phyloP scores from a whole-genome alignment of 2,329 filamentous ascomycete species.

The Neonectria hederae region DNA sequence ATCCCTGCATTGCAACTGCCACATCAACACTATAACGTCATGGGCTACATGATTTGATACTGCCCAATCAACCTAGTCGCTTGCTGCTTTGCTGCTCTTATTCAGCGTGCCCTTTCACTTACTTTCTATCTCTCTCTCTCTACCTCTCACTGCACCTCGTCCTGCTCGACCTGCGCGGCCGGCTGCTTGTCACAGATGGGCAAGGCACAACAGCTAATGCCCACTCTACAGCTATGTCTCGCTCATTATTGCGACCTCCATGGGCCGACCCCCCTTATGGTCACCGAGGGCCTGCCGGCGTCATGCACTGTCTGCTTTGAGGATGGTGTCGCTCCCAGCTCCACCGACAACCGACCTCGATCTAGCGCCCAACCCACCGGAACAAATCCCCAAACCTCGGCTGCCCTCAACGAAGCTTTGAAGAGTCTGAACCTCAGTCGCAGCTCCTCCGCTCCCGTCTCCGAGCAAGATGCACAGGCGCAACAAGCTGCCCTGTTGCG shows the following conservation, averaged over 20 bases:
- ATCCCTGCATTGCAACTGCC: constrained; percentile 28
- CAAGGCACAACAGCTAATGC: constrained; percentile 46
- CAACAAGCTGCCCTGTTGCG: constrained; percentile 55
- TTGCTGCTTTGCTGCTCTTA: constrained; percentile 9
- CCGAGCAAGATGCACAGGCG: constrained; percentile 56
- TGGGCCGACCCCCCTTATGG: constrained; percentile 75
- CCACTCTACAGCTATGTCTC: constrained; percentile 68
- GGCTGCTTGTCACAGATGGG: constrained; percentile 39
- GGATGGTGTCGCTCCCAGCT: constrained; percentile 37
- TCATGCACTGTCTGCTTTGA: constrained; percentile 69
- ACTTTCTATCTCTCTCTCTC: constrained; percentile 4
- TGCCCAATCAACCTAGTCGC: constrained; percentile 22
- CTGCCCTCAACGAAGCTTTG: constrained; percentile 57
- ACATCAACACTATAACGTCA: constrained; percentile 31
- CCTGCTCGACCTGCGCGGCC: constrained; percentile 16
- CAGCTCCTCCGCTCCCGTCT: constrained; percentile 54
- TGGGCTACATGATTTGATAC: constrained; percentile 35
- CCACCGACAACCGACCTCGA: constrained; percentile 49
- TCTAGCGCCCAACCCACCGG: constrained; percentile 51
- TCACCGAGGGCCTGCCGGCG: constrained; percentile 72
- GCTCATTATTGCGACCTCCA: constrained; percentile 77
- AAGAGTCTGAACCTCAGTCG: constrained; percentile 59
- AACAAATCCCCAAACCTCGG: constrained; percentile 46
- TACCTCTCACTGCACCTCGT: neutral
- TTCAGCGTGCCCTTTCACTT: constrained; percentile 22